Evolutionary conservation across 2,329 filamentous ascomycete genomes (phyloP), one percentile per base, ranked within the genome.

Genomic region (Fusarium equiseti): DNA sequence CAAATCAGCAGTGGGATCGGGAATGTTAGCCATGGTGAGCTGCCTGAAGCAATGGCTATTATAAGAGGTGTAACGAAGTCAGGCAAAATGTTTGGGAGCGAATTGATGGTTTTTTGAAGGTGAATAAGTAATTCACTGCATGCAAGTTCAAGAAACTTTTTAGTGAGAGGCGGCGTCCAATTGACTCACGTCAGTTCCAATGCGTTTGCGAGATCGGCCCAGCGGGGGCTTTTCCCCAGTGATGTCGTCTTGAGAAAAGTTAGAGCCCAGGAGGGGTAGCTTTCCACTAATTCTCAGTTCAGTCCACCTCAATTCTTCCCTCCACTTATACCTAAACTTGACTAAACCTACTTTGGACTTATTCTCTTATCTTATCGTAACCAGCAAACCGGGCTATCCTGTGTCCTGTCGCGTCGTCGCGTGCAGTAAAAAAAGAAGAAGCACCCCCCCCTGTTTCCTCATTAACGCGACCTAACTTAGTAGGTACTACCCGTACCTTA

Each of bases 1-100:
- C 16, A 89, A 79, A 40, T 89, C 86, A 38, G 97, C 93, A 46
- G 90, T 91, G 48, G 91, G 91, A 79, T 92, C 89, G 13, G 90
- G 91, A 24, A 69, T 43, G 6, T 63, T 40, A 29, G 58, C 60
- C 65, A 73, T 68, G 57, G 9, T 68, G 57, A 71, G 49, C 35
- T 44, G 27, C 49, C 31, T 43, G 26, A 26, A 38, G 35, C 52
- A 49, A 35, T 40, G 35, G 52, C 50, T 35, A 53, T 38, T 38
- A 44, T 48, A 22, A 38, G n/a, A 48, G n/a, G 42, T 43, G 55
- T 13, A 22, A 29, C 40, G 22, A 59, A 26, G 44, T 44, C 56
- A 56, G 49, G 20, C 15, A 50, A 27, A 35, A 32, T 22, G 24
- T 38, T 40, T 35, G 16, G 20, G 50, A 29, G 13, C 24, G 40